Conservation (phyloP, 768 basidiomycete genomes). For the Chalciporus sphaerocephalus region DNA sequence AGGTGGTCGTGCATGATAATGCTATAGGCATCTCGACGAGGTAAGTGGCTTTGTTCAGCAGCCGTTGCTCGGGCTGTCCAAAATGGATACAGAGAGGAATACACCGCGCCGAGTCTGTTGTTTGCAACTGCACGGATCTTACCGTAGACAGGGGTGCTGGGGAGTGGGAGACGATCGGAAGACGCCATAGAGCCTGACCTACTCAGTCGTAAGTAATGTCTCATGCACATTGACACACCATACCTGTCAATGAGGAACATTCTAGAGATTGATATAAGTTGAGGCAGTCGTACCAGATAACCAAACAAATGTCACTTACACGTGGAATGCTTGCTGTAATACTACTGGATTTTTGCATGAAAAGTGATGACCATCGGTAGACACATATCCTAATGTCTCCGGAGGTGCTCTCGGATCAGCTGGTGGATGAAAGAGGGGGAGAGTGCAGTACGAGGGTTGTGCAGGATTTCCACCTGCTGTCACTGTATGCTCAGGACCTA, state of each 20-base stretch:
- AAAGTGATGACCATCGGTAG: constrained; percentile 54
- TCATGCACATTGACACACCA: background rate
- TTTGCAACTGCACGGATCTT: constrained; percentile 32
- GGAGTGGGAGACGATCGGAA: constrained; percentile 39
- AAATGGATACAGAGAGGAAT: constrained; percentile 48
- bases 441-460: constrained; percentile 49
- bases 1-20: constrained; percentile 44
- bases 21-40: constrained; percentile 47
- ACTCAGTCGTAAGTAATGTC: background rate
- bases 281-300: background rate
- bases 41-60: constrained; percentile 27
- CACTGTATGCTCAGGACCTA: constrained; percentile 49
- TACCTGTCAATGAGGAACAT: constrained; percentile 22
- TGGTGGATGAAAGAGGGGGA: constrained; percentile 51
- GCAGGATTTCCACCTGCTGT: constrained; percentile 32
- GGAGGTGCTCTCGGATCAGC: constrained; percentile 18
- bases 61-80: constrained; percentile 46
- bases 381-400: constrained; percentile 42
- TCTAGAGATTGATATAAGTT: background rate
- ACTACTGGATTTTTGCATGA: constrained; percentile 47
- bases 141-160: constrained; percentile 31
- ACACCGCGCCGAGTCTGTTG: constrained; percentile 57
- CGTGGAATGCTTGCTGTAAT: constrained; percentile 51
- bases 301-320: constrained; percentile 40
- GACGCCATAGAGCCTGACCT: constrained; percentile 51